phyloP scores from a whole-genome alignment of 306 rosid genomes.

The Pterocarpus macrocarpus region DNA sequence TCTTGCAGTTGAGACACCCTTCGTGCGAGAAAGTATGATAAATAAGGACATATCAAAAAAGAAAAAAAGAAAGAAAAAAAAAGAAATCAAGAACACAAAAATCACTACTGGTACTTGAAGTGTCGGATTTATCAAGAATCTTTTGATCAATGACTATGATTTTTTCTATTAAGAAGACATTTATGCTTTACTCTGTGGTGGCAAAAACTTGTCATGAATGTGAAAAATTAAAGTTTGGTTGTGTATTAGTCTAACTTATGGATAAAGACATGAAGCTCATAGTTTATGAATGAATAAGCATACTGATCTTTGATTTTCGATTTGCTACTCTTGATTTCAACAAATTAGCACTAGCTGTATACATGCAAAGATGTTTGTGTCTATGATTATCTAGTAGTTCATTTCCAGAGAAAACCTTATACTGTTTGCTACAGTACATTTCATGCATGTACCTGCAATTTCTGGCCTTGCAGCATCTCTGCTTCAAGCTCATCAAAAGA shows the following conservation, averaged over 20 bases:
- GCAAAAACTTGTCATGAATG: not conserved
- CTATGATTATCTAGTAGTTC: not conserved
- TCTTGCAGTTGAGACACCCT: slow-evolving; percentile 94
- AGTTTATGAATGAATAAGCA: not conserved
- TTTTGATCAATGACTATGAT: slow-evolving; percentile 9
- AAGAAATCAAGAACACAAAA: not conserved
- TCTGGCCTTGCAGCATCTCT: slow-evolving; percentile 96
- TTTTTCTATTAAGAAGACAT: not conserved
- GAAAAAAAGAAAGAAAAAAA: not conserved
- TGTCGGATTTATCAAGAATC: not conserved
- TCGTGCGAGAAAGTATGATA: slow-evolving; percentile 40
- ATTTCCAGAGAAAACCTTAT: not conserved
- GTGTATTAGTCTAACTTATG: not conserved
- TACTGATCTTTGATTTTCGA: not conserved
- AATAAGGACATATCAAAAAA: not conserved
- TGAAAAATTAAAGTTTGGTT: not conserved
- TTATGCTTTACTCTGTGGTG: not conserved
- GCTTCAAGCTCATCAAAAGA: slow-evolving; percentile 94
- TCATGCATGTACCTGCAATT: slow-evolving; percentile 75
- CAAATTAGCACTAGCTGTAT: slow-evolving; percentile 1
- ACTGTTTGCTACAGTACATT: not conserved
- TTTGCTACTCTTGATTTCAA: slow-evolving; percentile 1
- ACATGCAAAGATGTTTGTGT: not conserved
- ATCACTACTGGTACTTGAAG: slow-evolving; percentile 13
- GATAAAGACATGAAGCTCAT: not conserved